Evolutionary conservation across 345 rosid genomes (phyloP).

Genomic region (Hypericum androsaemum): DNA sequence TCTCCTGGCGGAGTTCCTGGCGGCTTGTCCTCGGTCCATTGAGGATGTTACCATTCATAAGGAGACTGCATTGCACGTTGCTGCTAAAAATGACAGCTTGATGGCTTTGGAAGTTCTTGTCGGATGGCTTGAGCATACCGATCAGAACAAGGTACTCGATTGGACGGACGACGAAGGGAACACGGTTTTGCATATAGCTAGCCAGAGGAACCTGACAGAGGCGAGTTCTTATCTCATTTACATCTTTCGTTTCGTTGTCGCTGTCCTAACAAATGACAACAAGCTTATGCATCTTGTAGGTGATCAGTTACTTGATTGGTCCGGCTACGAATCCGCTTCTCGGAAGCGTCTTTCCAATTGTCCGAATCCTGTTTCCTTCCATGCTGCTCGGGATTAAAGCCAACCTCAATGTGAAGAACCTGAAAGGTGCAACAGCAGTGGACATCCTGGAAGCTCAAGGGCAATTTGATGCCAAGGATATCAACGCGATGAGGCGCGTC

Average conservation of each 20-base stretch:
- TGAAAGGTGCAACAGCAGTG: slow-evolving; percentile 10
- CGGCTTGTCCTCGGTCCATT: slow-evolving; percentile 14
- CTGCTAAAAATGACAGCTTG: slow-evolving; percentile 2
- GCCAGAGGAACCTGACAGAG: no score
- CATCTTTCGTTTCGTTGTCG: no score
- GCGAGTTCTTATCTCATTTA: no score
- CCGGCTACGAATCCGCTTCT: no score
- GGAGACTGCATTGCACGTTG: slow-evolving; percentile 18
- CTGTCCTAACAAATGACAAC: no score
- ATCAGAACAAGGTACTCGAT: not conserved
- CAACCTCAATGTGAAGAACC: slow-evolving; percentile 15
- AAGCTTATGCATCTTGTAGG: no score
- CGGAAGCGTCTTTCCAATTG: not conserved
- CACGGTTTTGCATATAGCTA: not conserved
- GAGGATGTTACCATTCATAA: slow-evolving; percentile 10
- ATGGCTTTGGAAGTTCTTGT: slow-evolving; percentile 8
- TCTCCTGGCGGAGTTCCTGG: not conserved
- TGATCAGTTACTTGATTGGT: no score
- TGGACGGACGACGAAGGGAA: slow-evolving; percentile 19
- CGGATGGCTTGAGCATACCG: slow-evolving; percentile 1
- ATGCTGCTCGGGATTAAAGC: not conserved
- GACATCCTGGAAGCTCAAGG: slow-evolving; percentile 11
- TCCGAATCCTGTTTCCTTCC: not conserved
- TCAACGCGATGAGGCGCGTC: not conserved
- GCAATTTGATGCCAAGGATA: not conserved